Evolutionary conservation across 208 protist species (phyloP), one percentile per base, ranked within the genome.

Genomic region (Zelonia costaricensis): DNA sequence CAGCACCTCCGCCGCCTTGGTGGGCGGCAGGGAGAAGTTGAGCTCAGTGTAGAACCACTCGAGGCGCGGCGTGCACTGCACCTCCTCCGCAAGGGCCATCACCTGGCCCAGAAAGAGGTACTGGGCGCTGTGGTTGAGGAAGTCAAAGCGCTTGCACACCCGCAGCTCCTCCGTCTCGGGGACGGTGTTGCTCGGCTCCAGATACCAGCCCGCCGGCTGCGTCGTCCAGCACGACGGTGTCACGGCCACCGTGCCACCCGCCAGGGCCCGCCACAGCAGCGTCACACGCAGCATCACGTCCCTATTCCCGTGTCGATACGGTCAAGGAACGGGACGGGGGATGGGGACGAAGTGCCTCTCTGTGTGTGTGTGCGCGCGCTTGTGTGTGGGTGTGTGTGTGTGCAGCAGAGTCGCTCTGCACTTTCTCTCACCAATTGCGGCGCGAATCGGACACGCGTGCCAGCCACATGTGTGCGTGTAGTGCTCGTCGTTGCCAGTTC

Each of bases 11-110:
- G 81, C 89, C 39, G 74, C 59, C 13, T 66, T 66, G 5, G 83
- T 89, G 23, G 86, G 78, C 13, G 89, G 86, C 15, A 95, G 69
- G 22, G 74, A 78, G 48, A 92, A 78, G 63, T 46, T 67, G 18
- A 95, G 64, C 63, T 95, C 82, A 10, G 84, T 74, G 67, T 68
- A 95, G 63, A 95, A 95, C 89, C 89, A 95, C 59, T 93, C 76
- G 16, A 95, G 58, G 9, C 54, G 52, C 39, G 89, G 89, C 10
- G 90, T 69, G 63, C 85, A 92, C 25, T 85, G 10, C 20, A 95
- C 60, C 54, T 92, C 85, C 60, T 90, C 82, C 5, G 84, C 89
- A 25, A 93, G 74, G 28, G 89, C 85, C 86, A 92, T 92, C 10
- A 69, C 74, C 60, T 90, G 70, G 4, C 89, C 89, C 0, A 95